These are phyloP conservation scores for Exsudoporus frostii DNA, from an alignment of 768 basidiomycete genomes.

Conservation along the genomic window DNA sequence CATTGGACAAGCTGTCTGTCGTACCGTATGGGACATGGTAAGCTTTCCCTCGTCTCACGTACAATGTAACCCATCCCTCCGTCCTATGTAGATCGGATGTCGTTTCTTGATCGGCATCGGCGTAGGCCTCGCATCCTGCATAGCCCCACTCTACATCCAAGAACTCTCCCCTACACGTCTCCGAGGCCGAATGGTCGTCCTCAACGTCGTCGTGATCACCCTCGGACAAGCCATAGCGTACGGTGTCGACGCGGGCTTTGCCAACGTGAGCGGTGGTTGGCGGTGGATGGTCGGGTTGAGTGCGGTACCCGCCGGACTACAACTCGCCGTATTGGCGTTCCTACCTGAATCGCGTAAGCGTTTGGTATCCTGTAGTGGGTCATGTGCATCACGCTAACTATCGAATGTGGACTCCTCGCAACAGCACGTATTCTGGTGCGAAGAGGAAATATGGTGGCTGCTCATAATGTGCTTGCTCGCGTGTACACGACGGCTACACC, in stretches of 20 bases:
- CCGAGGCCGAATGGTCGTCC: slow-evolving; percentile 73
- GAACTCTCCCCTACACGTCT: slow-evolving; percentile 75
- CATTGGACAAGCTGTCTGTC: slow-evolving; percentile 65
- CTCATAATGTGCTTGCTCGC: slow-evolving; percentile 54
- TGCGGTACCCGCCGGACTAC: slow-evolving; percentile 62
- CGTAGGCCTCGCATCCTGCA: slow-evolving; percentile 72
- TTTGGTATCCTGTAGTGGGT: background rate
- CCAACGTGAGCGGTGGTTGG: slow-evolving; percentile 62
- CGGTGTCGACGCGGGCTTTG: slow-evolving; percentile 67
- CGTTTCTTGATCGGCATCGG: slow-evolving; percentile 74
- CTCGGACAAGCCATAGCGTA: slow-evolving; percentile 79
- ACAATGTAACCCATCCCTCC: background rate
- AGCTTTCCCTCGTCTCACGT: slow-evolving; percentile 1
- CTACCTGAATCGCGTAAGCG: slow-evolving; percentile 76
- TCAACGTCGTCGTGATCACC: slow-evolving; percentile 83
- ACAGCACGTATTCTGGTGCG: slow-evolving; percentile 65
- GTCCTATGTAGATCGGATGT: slow-evolving; percentile 50
- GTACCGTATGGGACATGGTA: slow-evolving; percentile 70
- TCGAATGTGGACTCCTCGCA: background rate
- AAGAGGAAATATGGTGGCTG: slow-evolving; percentile 47
- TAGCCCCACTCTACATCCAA: slow-evolving; percentile 81
- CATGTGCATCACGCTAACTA: background rate
- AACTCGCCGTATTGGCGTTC: slow-evolving; percentile 57
- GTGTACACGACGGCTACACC: slow-evolving; percentile 68
- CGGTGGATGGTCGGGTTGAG: slow-evolving; percentile 83